A percentile compares a stretch with the other conserved stretches of the same genome.
Evolutionary conservation across 2,329 filamentous ascomycete species (phyloP).

Genomic region (Clarireedia paspali): DNA sequence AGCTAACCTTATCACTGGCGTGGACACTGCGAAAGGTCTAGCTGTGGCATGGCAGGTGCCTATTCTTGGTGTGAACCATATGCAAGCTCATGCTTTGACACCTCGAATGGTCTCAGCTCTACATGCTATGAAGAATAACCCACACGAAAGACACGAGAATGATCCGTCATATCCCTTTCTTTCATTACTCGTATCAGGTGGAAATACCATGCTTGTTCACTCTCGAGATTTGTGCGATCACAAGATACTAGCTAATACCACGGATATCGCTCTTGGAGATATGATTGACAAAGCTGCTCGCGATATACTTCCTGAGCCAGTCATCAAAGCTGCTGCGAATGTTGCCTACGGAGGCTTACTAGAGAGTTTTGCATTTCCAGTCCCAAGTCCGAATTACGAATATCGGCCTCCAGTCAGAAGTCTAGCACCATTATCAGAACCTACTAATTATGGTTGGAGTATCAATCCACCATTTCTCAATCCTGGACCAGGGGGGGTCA

Average conservation of each 20-base stretch:
- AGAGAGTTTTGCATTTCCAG: conserved; percentile 70
- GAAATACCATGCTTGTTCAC: conserved; percentile 80
- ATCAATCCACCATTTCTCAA: conserved; percentile 59
- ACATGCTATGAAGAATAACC: not conserved
- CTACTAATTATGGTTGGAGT: conserved; percentile 52
- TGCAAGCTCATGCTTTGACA: conserved; percentile 93
- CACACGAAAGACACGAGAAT: not conserved
- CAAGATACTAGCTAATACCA: conserved; percentile 61
- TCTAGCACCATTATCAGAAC: conserved; percentile 45
- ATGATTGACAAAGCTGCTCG: conserved; percentile 83
- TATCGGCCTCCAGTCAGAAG: conserved; percentile 43
- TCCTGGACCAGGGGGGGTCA: conserved; percentile 36
- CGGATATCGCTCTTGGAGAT: conserved; percentile 85
- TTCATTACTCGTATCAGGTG: conserved; percentile 82
- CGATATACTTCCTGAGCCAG: conserved; percentile 56
- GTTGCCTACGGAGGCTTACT: conserved; percentile 77
- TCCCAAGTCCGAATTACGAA: conserved; percentile 31
- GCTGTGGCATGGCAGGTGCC: conserved; percentile 77
- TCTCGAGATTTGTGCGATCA: conserved; percentile 64
- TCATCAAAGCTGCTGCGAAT: conserved; percentile 46
- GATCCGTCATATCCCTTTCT: conserved; percentile 71
- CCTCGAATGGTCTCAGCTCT: conserved; percentile 67
- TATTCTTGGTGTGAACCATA: conserved; percentile 83
- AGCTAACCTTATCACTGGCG: conserved; percentile 66
- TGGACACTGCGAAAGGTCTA: conserved; percentile 82